Evolutionary conservation across 2,329 filamentous ascomycete genomes (phyloP).

Genomic region (Stachybotrys chlorohalonatus): DNA sequence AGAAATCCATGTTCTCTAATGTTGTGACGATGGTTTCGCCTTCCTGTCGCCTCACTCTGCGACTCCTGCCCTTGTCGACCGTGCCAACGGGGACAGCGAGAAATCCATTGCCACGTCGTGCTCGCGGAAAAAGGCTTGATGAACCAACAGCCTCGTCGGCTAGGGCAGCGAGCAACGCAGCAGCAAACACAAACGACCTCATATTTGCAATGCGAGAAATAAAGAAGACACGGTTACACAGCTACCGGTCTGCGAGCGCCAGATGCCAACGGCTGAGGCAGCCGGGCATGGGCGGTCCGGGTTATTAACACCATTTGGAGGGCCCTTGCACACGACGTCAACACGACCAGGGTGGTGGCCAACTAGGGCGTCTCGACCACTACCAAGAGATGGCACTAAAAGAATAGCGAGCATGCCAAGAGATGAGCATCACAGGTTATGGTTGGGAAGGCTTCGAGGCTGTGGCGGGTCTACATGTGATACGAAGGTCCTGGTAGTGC

Average conservation of each 20-base stretch:
- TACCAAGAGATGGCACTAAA: not conserved
- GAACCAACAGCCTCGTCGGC: not conserved
- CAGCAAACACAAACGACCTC: not conserved
- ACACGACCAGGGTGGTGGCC: not conserved
- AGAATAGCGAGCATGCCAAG: not conserved
- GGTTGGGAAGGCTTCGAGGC: not conserved
- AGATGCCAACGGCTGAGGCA: not conserved
- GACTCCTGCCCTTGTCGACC: slow-evolving; percentile 15
- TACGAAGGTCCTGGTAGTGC: not conserved
- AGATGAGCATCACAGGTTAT: not conserved
- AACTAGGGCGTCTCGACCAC: not conserved
- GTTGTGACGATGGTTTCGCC: slow-evolving; percentile 17
- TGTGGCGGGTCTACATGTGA: not conserved
- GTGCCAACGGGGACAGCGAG: slow-evolving; percentile 26
- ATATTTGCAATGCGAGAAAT: not conserved
- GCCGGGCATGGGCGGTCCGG: not conserved
- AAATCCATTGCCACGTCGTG: slow-evolving; percentile 23
- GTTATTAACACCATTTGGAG: not conserved
- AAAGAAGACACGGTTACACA: not conserved
- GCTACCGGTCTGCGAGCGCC: not conserved
- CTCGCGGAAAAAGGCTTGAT: slow-evolving; percentile 13
- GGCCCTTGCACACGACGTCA: not conserved
- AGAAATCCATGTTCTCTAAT: slow-evolving; percentile 26
- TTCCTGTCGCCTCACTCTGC: slow-evolving; percentile 11
- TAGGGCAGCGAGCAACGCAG: not conserved